Evolutionary conservation across 2,329 filamentous ascomycete species (phyloP), one percentile per base, ranked within the genome.

Genomic region (Aaosphaeria arxii): DNA sequence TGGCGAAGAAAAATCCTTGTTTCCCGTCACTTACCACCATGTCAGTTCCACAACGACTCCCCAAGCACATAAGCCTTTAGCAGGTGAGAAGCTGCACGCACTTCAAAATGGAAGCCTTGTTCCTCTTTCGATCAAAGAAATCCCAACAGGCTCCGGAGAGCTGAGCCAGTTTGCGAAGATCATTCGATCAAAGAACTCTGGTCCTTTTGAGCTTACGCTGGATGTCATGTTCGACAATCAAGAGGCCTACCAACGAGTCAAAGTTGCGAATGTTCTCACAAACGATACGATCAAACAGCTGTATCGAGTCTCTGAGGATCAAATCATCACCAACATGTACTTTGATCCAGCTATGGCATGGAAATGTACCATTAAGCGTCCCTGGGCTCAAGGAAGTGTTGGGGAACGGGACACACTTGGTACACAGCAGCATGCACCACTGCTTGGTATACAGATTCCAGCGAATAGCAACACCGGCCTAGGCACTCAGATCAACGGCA

Each of bases 291-390:
- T 71, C 30, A 54, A 55, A 30, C 44, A 52, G 17, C 49, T 70
- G 13, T 71, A 64, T 28, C 49, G 60, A n/a, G 46, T 65, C 11
- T 47, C 45, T 5, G 46, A 48, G 7, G 48, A 51, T 4, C 56
- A 68, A n/a, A 59, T 69, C 0, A 62, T 78, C 1, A 57, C 64
- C 1, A 46, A 45, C 1, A 45, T 73, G 11, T 71, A 73, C 51
- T 79, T 73, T 47, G 74, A 78, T 1, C 72, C 71, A 1, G 77
- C 77, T 0, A 55, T 71, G 45, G 74, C 75, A 0, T 80, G 73
- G 59, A 79, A 79, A 46, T 70, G 64, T 6, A 77, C 74, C 1
- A 70, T 77, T n/a, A 61, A 55, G 39, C 49, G 73, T 5, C 66
- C 65, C 2, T 49, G 47, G 47, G 44, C 44, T 1, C 64, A 68